These are phyloP conservation scores for Saccharomyces hybrid DNA, from an alignment of 1,139 yeast genomes.

Conservation along the genomic window DNA sequence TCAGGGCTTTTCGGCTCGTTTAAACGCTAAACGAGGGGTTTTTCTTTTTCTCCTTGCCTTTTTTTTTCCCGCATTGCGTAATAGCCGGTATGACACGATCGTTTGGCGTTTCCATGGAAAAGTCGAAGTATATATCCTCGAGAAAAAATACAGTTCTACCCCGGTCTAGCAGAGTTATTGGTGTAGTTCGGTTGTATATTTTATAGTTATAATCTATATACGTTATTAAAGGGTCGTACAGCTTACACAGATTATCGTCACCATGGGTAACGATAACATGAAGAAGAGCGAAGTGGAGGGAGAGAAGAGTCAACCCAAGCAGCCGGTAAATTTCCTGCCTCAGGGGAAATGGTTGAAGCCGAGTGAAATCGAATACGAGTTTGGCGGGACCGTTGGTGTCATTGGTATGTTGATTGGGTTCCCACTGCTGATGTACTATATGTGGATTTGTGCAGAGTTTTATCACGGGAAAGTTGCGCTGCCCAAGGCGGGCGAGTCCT, in stretches of 20 bases:
- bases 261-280: not conserved
- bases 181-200: no score
- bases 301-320: not conserved
- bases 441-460: conserved; percentile 87
- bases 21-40: not conserved
- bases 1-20: not conserved
- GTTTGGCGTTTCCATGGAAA: conserved; percentile 1
- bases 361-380: conserved; percentile 60
- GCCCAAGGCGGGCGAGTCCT: conserved; percentile 55
- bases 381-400: conserved; percentile 90
- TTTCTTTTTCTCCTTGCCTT: conserved; percentile 1
- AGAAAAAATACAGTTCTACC: not conserved
- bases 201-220: no score
- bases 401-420: conserved; percentile 88
- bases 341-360: conserved; percentile 35
- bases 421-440: conserved; percentile 89
- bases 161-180: no score
- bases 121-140: not conserved
- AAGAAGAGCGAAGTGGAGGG: not conserved
- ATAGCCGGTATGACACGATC: not conserved
- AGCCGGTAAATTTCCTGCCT: conserved; percentile 21
- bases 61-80: not conserved
- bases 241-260: not conserved
- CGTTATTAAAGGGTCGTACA: not conserved
- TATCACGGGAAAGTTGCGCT: conserved; percentile 65